phyloP scores from a whole-genome alignment of 1,284 basidiomycete genomes.

The Moesziomyces sp. region DNA sequence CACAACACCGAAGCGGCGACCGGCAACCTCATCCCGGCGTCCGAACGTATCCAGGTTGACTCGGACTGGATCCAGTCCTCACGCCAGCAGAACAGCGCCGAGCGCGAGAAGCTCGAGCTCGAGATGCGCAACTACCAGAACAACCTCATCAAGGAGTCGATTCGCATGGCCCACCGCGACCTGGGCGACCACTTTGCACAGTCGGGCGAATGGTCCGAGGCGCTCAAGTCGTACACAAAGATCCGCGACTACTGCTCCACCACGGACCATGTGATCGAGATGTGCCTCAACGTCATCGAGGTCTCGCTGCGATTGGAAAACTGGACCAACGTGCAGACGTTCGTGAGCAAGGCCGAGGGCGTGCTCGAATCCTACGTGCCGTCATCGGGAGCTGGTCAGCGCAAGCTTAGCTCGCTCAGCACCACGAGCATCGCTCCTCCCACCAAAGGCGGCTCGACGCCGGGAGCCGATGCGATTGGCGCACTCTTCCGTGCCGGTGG shows the following conservation, averaged over 20 bases:
- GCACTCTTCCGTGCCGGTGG: conserved; percentile 65
- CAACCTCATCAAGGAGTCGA: conserved; percentile 94
- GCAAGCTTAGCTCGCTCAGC: conserved; percentile 38
- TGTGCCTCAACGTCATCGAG: conserved; percentile 69
- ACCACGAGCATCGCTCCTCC: conserved; percentile 35
- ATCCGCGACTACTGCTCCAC: conserved; percentile 87
- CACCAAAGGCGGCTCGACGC: conserved; percentile 40
- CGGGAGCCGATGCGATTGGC: conserved; percentile 61
- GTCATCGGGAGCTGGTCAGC: conserved; percentile 69
- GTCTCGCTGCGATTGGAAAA: conserved; percentile 84
- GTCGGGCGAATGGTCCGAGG: conserved; percentile 76
- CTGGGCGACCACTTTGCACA: conserved; percentile 79
- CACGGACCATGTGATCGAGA: conserved; percentile 83
- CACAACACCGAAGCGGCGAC: conserved; percentile 44
- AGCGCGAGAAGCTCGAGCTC: conserved; percentile 80
- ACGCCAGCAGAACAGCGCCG: conserved; percentile 74
- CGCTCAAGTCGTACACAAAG: conserved; percentile 83
- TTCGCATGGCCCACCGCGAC: conserved; percentile 86
- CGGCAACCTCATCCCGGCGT: conserved; percentile 21
- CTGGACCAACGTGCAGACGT: conserved; percentile 82
- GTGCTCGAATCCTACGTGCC: conserved; percentile 77
- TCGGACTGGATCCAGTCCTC: conserved; percentile 77
- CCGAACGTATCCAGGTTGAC: conserved; percentile 43
- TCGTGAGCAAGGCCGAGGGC: conserved; percentile 89
- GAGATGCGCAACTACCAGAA: conserved; percentile 88